Evolutionary conservation across 106 monocot species (phyloP), one percentile per base, ranked within the genome.

Genomic region (Apostasia ramifera): DNA sequence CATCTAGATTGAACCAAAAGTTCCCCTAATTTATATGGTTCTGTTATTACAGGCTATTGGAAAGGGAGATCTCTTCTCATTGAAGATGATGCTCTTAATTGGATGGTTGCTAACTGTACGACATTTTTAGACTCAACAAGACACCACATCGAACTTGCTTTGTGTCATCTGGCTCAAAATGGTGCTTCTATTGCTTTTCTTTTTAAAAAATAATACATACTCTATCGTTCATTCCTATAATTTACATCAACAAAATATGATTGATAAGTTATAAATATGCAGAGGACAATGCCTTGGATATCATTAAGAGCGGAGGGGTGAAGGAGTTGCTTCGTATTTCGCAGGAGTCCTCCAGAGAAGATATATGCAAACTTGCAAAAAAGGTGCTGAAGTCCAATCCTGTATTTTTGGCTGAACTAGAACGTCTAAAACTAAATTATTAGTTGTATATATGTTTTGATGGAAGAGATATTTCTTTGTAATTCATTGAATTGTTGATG

Each of bases 151-250:
- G 92, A 92, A 69, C 85, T 92, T 63, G 88, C 92, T 6, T 76
- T 92, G 61, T 92, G 92, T 62, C 88, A 92, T 83, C 77, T 92
- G 74, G 88, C 92, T 79, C 92, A 92, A 70, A 88, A 92, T 81
- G 83, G 92, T 92, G 78, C 43, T 40, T 8, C 44, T 14, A 62
- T 44, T 62, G 62, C 2, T 62, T 45, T 44, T 62, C 43, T 44
- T 12, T 12, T 62, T 8, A 45, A 62, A 26, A 26, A 26, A 26
- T 26, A 26, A 26, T 26, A 5, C 50, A 50, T 50, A 50, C 50
- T 8, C 50, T 26, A 0, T 26, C 26, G 26, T 26, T 26, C 26
- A 26, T 26, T 26, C 26, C 8, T 50, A 50, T 50, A 50, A 8
- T 5, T 50, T 50, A 50, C 50, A 50, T 5, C 4, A 0, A 50